Evolutionary conservation across 2,329 filamentous ascomycete species (phyloP), one percentile per base, ranked within the genome.

Genomic region (Didymosphaeria variabile): DNA sequence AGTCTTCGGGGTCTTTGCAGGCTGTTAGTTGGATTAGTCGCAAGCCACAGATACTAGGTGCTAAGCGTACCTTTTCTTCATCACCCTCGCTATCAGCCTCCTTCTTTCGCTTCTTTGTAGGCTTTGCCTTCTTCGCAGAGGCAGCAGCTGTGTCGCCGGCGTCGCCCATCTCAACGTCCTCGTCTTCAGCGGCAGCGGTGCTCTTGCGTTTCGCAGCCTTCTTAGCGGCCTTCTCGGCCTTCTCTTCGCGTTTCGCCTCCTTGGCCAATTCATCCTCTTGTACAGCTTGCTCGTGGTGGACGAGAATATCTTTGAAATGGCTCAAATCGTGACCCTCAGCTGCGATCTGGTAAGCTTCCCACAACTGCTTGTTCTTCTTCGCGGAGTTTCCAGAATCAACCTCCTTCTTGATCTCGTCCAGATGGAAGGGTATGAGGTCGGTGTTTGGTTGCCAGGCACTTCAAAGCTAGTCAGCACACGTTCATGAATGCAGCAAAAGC

Each of bases 381-480:
- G 90, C 88, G 82, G 96, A 97, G 56, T 89, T 90, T 55, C 91
- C 82, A 26, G 89, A 84, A 56, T 87, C 85, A 62, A 94, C 90
- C 34, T 90, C 89, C 61, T 89, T 87, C 42, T 88, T 87, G 65
- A 94, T 90, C 29, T 90, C 88, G 55, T 90, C 88, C 15, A 91
- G 82, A 59, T 93, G 89, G 56, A 98, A 87, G 38, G 92, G 90
- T 38, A 88, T 87, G 40, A 99, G 85, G 61, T 92, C 90, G 23
- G 89, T 91, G 79, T 98, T 97, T 63, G 89, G 86, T 67, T 94
- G 92, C 94, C 94, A 99, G 40, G 92, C 91, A 80, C 95, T 99
- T 70, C 54, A 8, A 23, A 5, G 40, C 29, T 38, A 19, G 40
- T 71, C 38, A 70, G 62, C 21, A 64, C 32, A 55, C 8, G n/a